phyloP scores from a whole-genome alignment of 768 basidiomycete genomes.

The Trametes villosa region DNA sequence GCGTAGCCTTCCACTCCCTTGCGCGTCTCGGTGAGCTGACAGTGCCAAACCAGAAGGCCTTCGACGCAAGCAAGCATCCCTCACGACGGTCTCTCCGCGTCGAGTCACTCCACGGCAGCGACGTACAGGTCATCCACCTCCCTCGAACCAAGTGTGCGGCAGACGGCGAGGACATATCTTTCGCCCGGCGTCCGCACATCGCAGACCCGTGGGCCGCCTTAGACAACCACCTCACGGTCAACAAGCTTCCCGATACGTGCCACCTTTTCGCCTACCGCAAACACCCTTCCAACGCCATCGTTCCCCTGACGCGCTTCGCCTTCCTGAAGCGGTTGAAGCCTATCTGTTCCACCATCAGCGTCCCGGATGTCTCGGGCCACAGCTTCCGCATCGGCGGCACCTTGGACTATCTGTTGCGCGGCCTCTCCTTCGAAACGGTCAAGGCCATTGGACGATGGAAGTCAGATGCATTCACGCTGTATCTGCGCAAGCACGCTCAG shows the following conservation, averaged over 20 bases:
- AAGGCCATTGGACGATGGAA: constrained; percentile 43
- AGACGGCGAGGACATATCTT: constrained; percentile 38
- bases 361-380: constrained; percentile 35
- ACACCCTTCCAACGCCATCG: background rate
- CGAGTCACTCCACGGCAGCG: constrained; percentile 31
- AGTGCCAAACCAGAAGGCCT: constrained; percentile 16
- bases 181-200: background rate
- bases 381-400: constrained; percentile 38
- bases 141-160: constrained; percentile 35
- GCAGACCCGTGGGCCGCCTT: constrained; percentile 34
- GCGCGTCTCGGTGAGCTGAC: constrained; percentile 2
- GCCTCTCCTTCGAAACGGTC: constrained; percentile 42
- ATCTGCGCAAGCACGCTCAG: constrained; percentile 34
- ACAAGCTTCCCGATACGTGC: constrained; percentile 31
- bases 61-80: background rate
- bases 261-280: constrained; percentile 32
- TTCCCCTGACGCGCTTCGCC: constrained; percentile 35
- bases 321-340: constrained; percentile 10
- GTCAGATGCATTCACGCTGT: constrained; percentile 38
- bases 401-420: constrained; percentile 42
- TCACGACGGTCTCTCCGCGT: background rate
- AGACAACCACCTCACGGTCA: constrained; percentile 36
- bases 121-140: constrained; percentile 33
- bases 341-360: background rate
- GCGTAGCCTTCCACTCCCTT: constrained; percentile 38